Base-by-base conservation (phyloP, 2,329 filamentous ascomycete species). In the Furcasterigmium sp. region DNA sequence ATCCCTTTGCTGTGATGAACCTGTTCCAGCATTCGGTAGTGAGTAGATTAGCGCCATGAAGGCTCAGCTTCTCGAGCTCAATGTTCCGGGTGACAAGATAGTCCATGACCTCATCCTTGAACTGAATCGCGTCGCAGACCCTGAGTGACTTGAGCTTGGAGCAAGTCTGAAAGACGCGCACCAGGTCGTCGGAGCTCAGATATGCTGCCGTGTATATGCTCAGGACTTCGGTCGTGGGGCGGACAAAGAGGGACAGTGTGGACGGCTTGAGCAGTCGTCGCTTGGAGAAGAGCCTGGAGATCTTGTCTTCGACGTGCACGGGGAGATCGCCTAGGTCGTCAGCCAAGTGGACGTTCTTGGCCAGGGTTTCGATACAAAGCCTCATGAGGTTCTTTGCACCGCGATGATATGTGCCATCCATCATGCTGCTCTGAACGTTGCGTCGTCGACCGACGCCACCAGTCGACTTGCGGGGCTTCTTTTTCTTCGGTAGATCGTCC, bases 11-110 rank as follows among this genome's bases (percentile, higher is more conserved):
- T 11, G 68, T 65, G 42, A 96, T 78, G 39, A 86, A 81, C 39
- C 77, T 71, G 41, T 76, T 72, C 91, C 91, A 96, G 57, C 80
- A 82, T 4, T 75, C 69, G 47, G 93, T 82, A 9, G 84, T 82
- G 14, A 97, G 70, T 1, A 97, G 78, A 52, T 95, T 97, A 9
- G 88, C 82, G 10, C 89, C 87, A 49, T 93, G 84, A 1, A 97
- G 73, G 49, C 89, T 86, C 35, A 97, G 72, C 44, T 80, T 75
- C 46, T 82, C 77, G n/a, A 96, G 70, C 8, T 76, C 64, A 39
- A 80, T 76, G 39, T 85, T 76, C 38, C 87, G 85, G 43, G 82
- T 81, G 17, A 87, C 70, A 56, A 96, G 77, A 60, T 91, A 95
- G 41, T 88, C 79, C 62, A 96, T 76, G 34, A 90, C 85, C 30